Evolutionary conservation across 306 rosid species (phyloP), one percentile per base, ranked within the genome.

Genomic region (Fragaria iinumae): DNA sequence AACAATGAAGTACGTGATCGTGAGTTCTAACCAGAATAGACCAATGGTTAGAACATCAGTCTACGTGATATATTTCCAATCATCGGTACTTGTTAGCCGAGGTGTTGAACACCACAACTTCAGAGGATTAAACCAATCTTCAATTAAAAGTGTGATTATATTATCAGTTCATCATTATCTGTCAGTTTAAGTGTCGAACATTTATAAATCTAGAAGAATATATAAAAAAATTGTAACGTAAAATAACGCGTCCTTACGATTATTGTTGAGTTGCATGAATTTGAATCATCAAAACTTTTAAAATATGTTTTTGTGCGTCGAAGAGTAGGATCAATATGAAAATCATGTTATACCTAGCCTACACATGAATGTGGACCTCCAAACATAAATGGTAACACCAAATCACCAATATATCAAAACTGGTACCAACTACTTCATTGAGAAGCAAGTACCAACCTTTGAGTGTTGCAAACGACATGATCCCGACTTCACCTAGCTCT

Each of bases 301-400:
- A 34, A 64, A 11, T 64, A 4, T 5, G 1, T 32, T 32, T 32
- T 32, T 63, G 18, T 32, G 17, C 5, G 1, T 4, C 12, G 67
- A 29, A 14, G 1, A 64, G 21, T 64, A 16, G 2, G 12, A 64
- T 64, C 5, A 16, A 64, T 9, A 32, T 34, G 13, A 32, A 34
- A 4, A 34, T 10, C 23, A 64, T 34, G 21, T 36, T 12, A 17
- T 2, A 8, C 47, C 47, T 65, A 18, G 4, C 47, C 27, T 36
- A 18, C 17, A 36, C 27, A 18, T 13, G 34, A 62, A 14, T 27
- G 47, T 65, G 25, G 47, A 65, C 69, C 69, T 65, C 25, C 69
- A 64, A 65, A 65, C 47, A 36, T 65, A 36, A 36, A 36, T 65
- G 43, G 69, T 18, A 29, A 65, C 68, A 63, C n/a, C 21, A 63